Base-by-base conservation (phyloP, 2,329 filamentous ascomycete species). In the Aspergillus flavus region DNA sequence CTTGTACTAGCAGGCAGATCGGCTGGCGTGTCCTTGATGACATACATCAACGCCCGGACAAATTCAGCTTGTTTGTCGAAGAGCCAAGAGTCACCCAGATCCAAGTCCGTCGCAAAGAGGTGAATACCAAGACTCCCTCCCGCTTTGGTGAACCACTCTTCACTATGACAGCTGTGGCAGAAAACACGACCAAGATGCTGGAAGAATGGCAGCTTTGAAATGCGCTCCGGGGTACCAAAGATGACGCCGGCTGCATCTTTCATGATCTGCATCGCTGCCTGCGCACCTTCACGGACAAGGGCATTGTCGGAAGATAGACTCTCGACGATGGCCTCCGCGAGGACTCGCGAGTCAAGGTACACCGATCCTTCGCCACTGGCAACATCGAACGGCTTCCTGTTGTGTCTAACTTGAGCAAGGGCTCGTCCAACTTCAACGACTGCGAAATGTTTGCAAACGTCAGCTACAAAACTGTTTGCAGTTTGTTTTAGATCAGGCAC, bases 141-240 rank as follows among this genome's bases (percentile, higher is more conserved):
- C 43, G 93, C 91, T 79, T 99, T 99, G 58, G 94, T 94, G 74
- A 97, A 99, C 95, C 96, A 99, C 72, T 99, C 95, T 76, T 99
- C 94, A 71, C 95, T 93, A 71, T 97, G 94, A 76, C 95, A 99
- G 68, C 92, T 93, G 75, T 99, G 95, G 70, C 92, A 95, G 75
- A 98, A 97, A 0, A 89, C 89, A 64, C 88, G 91, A 45, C 91
- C 90, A 6, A 99, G 83, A 71, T 94, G 89, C 63, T 85, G 86
- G 79, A 99, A 99, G 78, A 99, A 92, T 0, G 90, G 88, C 10
- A 99, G 84, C 61, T 88, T 89, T 39, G 91, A 87, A 36, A 94
- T 89, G 59, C 91, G 86, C 26, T 85, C 85, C 45, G 89, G 82
- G 0, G 87, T 88, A 3, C 94, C 94, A 68, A 98, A 93, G 39